A percentile compares a stretch with the other conserved stretches of the same genome.
Conservation (phyloP, 2,329 filamentous ascomycete genomes). For the Talaromyces atroroseus region DNA sequence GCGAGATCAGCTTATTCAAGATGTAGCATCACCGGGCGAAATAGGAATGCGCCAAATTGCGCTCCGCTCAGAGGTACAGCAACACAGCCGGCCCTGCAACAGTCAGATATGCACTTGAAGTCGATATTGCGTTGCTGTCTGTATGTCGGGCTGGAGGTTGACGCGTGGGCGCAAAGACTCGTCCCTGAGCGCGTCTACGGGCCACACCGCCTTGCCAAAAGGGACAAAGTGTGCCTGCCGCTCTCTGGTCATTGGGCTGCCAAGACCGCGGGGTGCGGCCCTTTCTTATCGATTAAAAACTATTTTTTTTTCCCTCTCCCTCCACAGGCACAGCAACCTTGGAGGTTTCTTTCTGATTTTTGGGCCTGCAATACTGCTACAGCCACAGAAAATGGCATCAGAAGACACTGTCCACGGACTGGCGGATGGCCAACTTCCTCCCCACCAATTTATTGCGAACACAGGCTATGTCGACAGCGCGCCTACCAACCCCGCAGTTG, state of each 20-base stretch:
- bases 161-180: not conserved
- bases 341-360: not conserved
- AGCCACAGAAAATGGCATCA: constrained; percentile 7
- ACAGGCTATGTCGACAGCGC: constrained; percentile 9
- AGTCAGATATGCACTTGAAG: not conserved
- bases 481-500: constrained; percentile 8
- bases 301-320: constrained; percentile 1
- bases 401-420: constrained; percentile 19
- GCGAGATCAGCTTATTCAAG: constrained; percentile 6
- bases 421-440: constrained; percentile 43
- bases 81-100: not conserved
- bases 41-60: not conserved
- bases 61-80: not conserved
- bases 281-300: constrained; percentile 10
- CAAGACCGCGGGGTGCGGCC: constrained; percentile 10
- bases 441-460: constrained; percentile 46
- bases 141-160: not conserved
- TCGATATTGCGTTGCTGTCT: not conserved
- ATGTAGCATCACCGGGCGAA: not conserved
- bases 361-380: not conserved
- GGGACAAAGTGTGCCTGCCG: constrained; percentile 4
- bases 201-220: constrained; percentile 10
- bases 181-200: not conserved
- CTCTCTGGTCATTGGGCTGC: not conserved
- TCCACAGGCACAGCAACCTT: not conserved